Evolutionary conservation across 352 stramenopile genomes (phyloP).

Genomic region (Peronospora destructor): DNA sequence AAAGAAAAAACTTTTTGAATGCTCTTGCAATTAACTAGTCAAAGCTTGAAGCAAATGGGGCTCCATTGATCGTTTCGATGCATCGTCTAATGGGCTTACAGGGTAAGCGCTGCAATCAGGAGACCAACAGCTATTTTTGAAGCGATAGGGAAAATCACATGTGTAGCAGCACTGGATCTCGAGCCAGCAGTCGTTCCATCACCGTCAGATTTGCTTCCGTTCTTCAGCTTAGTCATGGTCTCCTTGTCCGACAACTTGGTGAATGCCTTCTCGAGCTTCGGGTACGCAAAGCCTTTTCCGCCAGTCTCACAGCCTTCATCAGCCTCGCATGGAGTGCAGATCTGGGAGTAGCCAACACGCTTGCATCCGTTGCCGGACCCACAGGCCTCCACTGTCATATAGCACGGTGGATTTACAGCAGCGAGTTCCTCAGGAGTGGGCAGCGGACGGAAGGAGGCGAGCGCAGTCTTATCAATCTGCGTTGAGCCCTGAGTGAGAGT

Average conservation of each 20-base stretch:
- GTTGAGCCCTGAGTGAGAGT: slow-evolving; percentile 34
- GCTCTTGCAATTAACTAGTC: slow-evolving; percentile 23
- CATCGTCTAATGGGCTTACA: slow-evolving; percentile 22
- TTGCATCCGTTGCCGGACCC: slow-evolving; percentile 51
- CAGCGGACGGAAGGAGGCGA: slow-evolving; percentile 40
- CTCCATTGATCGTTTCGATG: slow-evolving; percentile 7
- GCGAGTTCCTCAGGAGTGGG: slow-evolving; percentile 41
- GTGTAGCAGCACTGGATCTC: slow-evolving; percentile 5
- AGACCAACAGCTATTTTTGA: slow-evolving; percentile 19
- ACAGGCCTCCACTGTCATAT: slow-evolving; percentile 48
- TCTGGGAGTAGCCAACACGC: slow-evolving; percentile 59
- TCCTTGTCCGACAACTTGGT: slow-evolving; percentile 36
- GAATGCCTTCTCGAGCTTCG: slow-evolving; percentile 48
- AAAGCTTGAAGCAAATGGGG: slow-evolving; percentile 20
- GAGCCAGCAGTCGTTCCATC: slow-evolving; percentile 10
- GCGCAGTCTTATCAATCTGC: slow-evolving; percentile 32
- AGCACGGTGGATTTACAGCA: slow-evolving; percentile 59
- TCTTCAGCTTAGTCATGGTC: slow-evolving; percentile 26
- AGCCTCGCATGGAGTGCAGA: slow-evolving; percentile 51
- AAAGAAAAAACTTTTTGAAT: slow-evolving; percentile 1
- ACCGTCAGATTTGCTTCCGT: slow-evolving; percentile 2
- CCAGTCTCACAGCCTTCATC: slow-evolving; percentile 33
- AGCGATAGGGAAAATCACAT: slow-evolving; percentile 12
- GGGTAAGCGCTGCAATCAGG: slow-evolving; percentile 17
- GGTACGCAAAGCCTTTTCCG: slow-evolving; percentile 51